Evolutionary conservation across 805 yeast species (phyloP), one percentile per base, ranked within the genome.

Genomic region (Metschnikowia orientalis): DNA sequence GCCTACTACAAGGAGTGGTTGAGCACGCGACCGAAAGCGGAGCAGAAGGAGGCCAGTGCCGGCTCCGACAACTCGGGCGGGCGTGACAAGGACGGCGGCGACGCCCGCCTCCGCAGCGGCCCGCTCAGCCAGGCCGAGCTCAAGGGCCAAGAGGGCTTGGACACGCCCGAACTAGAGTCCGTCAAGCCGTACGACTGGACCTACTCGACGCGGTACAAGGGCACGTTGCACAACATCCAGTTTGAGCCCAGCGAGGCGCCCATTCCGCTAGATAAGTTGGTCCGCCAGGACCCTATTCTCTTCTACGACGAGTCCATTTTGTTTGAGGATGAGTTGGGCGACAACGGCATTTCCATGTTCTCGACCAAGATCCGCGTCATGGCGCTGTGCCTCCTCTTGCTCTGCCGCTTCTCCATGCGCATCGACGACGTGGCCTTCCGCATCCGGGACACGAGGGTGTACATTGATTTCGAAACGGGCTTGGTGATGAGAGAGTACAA

Each of bases 101-200:
- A n/a, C n/a, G 9, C 26, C 13, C 15, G 28, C 8, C 18, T 8
- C 7, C 7, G 26, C 22, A 10, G 15, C 14, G 9, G 21, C 10
- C 11, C 9, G 12, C 9, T 6, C 16, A 21, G 16, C 15, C 21
- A 20, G 23, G 5, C 9, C n/a, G 23, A 10, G 11, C n/a, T 20
- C 23, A 11, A n/a, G n/a, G n/a, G n/a, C n/a, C n/a, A n/a, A n/a
- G n/a, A n/a, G n/a, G n/a, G n/a, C n/a, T n/a, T n/a, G n/a, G n/a
- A n/a, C n/a, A n/a, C 22, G 30, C 34, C 61, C 4, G 79, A 35
- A 21, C 56, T 68, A 51, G 74, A 81, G 28, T 74, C 81, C 21
- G 75, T 81, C 31, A 81, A 82, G 47, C 92, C 95, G 2, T 92
- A 77, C 54, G 98, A 92, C 62, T 92, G 99, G 99, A 90, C 98